Evolutionary conservation across 2,329 filamentous ascomycete species (phyloP).

Genomic region (Alternaria arbusti): DNA sequence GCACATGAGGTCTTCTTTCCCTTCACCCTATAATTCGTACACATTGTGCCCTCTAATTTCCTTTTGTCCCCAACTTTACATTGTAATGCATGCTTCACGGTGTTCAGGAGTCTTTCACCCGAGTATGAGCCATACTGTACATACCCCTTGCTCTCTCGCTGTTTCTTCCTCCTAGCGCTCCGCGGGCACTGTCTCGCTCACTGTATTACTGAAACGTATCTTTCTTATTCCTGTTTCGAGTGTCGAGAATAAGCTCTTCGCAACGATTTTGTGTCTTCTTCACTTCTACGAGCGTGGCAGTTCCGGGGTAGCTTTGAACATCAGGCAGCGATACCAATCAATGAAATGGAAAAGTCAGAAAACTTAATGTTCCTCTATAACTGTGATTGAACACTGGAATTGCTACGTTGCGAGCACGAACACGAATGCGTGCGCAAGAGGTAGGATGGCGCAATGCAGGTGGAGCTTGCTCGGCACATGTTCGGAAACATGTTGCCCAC

Average conservation of each 20-base stretch:
- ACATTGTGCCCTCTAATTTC: background rate
- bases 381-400: background rate
- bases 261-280: background rate
- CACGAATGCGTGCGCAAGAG: background rate
- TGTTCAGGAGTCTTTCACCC: conserved; percentile 3
- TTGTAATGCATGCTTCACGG: conserved; percentile 11
- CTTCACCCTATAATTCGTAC: background rate
- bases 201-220: conserved; percentile 12
- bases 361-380: background rate
- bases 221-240: background rate
- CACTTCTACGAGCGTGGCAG: conserved; percentile 7
- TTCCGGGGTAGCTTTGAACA: background rate
- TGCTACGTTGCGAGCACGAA: background rate
- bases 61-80: conserved; percentile 2
- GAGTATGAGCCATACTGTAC: conserved; percentile 6
- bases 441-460: background rate
- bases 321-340: background rate
- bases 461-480: background rate
- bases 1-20: background rate
- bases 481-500: conserved; percentile 7
- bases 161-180: background rate
- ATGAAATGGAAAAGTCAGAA: background rate
- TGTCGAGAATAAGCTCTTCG: background rate
- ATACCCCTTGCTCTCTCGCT: conserved; percentile 15
- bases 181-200: background rate